A percentile compares a stretch with the other conserved stretches of the same genome.
phyloP scores from a whole-genome alignment of 139 green algal species.

The Nannochloris sp. region DNA sequence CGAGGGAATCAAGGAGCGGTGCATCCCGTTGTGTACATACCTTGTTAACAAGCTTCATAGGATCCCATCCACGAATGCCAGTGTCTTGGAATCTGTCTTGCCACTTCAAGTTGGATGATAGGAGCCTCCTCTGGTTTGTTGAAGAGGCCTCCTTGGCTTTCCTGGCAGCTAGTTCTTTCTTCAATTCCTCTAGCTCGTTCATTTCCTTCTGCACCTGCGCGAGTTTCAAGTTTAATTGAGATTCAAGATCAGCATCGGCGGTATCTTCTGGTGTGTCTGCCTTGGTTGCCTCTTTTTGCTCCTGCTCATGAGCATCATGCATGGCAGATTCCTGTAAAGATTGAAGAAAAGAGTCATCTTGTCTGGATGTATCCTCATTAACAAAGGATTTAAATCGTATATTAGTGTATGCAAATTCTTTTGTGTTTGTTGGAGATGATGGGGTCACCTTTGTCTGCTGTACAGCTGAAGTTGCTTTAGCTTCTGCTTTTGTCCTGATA shows the following conservation, averaged over 20 bases:
- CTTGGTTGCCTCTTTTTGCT: not conserved
- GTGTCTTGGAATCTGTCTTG: too few species aligned
- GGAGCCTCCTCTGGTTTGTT: too few species aligned
- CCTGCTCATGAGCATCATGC: not conserved
- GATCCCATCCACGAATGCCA: too few species aligned
- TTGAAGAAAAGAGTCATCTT: constrained; percentile 1
- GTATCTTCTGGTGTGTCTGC: not conserved
- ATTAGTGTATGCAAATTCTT: constrained; percentile 15
- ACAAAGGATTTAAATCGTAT: constrained; percentile 1
- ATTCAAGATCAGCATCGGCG: too few species aligned
- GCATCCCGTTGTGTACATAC: too few species aligned
- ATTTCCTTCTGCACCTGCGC: constrained; percentile 1
- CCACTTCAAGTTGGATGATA: too few species aligned
- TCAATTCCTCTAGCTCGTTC: not conserved
- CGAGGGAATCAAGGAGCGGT: too few species aligned
- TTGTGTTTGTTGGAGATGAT: constrained; percentile 2
- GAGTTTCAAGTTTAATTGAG: not conserved
- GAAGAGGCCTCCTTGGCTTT: too few species aligned
- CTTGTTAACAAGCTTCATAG: too few species aligned
- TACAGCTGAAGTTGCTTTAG: not conserved
- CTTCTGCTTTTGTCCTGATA: constrained; percentile 3
- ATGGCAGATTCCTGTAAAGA: constrained; percentile 3
- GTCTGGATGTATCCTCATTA: not conserved
- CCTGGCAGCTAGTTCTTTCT: too few species aligned
- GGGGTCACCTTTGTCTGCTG: not conserved